Percentiles rank a stretch among this genome's conserved stretches.
Conservation (phyloP, 2,329 filamentous ascomycete genomes). For the Alternaria sp. region DNA sequence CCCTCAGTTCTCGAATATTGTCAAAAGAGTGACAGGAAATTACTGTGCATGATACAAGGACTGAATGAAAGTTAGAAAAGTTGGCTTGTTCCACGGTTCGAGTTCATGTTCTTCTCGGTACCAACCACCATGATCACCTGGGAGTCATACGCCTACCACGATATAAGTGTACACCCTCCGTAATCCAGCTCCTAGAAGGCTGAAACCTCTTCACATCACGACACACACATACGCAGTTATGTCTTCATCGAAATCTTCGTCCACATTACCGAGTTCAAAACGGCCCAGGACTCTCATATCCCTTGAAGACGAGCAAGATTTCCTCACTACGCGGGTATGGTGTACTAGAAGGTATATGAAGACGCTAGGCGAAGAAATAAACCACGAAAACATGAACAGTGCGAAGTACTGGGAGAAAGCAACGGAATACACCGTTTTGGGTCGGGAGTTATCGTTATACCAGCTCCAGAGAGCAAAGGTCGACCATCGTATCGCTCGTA, state of each 20-base stretch:
- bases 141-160: neutral
- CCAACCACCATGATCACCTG: neutral
- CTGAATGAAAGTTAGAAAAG: rapidly evolving
- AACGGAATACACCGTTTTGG: neutral
- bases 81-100: neutral
- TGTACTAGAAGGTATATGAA: too few relatives aligned
- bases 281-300: too few relatives aligned
- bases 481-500: neutral
- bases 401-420: neutral
- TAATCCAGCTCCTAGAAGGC: neutral
- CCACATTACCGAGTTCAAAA: too few relatives aligned
- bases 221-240: too few relatives aligned
- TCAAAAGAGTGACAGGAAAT: neutral
- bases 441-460: neutral
- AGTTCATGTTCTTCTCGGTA: neutral
- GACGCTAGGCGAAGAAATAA: neutral
- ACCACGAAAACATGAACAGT: neutral
- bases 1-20: neutral
- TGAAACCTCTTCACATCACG: too few relatives aligned
- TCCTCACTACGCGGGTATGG: too few relatives aligned
- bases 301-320: too few relatives aligned
- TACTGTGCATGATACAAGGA: rapidly evolving
- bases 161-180: neutral
- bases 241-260: too few relatives aligned
- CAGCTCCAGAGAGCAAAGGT: neutral